These are phyloP conservation scores for Nakazawaea anatomiae DNA, from an alignment of 805 yeast genomes.

Conservation along the genomic window DNA sequence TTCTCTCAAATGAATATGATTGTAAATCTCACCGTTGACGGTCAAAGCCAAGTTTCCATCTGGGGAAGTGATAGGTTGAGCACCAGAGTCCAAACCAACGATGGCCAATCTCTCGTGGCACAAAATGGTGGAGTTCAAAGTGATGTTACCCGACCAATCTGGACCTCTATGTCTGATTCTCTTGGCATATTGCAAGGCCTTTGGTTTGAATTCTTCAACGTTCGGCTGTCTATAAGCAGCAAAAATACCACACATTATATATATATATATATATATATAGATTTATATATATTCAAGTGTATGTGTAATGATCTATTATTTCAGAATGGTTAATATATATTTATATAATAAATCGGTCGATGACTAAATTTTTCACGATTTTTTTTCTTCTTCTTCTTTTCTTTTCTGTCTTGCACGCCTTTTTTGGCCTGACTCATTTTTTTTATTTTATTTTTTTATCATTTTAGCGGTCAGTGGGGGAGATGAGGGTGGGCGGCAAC, in stretches of 20 bases:
- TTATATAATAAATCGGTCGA: neutral
- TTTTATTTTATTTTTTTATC: too few species aligned
- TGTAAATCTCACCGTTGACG: slow-evolving; percentile 98
- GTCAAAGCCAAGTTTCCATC: slow-evolving; percentile 71
- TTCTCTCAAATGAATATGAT: slow-evolving; percentile 86
- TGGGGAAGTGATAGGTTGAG: slow-evolving; percentile 87
- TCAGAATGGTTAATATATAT: neutral
- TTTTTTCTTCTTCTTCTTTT: neutral
- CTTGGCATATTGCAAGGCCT: slow-evolving; percentile 86
- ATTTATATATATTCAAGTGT: neutral
- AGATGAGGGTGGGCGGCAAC: too few species aligned
- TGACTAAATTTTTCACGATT: neutral
- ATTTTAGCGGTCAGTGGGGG: too few species aligned
- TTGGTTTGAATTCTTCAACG: slow-evolving; percentile 73
- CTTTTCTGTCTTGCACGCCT: neutral
- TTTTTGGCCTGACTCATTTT: neutral
- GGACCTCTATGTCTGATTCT: slow-evolving; percentile 99
- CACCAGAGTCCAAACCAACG: slow-evolving; percentile 96
- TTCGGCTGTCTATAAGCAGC: slow-evolving; percentile 85
- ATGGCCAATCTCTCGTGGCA: slow-evolving; percentile 96
- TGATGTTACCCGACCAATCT: slow-evolving; percentile 93
- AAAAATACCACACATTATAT: slow-evolving; percentile 94
- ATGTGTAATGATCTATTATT: neutral
- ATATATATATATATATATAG: neutral
- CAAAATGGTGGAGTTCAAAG: slow-evolving; percentile 73